phyloP scores from a whole-genome alignment of 306 rosid species.

The Dryas octopetala region DNA sequence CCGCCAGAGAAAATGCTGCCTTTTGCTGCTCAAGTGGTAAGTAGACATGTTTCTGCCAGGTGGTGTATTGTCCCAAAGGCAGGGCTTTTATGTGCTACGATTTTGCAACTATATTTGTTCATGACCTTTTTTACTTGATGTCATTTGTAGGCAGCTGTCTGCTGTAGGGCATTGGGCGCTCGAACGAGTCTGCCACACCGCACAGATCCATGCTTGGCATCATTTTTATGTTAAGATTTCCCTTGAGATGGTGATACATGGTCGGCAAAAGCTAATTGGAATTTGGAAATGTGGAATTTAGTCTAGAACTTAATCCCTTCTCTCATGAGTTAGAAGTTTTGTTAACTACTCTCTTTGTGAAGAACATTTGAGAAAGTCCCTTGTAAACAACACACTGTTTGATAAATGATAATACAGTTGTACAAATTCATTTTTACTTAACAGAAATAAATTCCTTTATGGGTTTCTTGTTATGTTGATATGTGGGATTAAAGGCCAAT shows the following conservation, averaged over 20 bases:
- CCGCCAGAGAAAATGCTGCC: constrained; percentile 81
- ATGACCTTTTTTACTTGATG: background rate
- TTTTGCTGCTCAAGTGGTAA: constrained; percentile 85
- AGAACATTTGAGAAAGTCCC: background rate
- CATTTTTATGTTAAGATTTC: constrained; percentile 38
- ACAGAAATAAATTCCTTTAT: background rate
- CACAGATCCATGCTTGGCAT: constrained; percentile 63
- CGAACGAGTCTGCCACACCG: constrained; percentile 74
- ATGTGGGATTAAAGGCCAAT: background rate
- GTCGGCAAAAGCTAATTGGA: background rate
- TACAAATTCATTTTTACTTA: background rate
- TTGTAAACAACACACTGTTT: background rate
- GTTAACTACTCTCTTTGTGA: background rate
- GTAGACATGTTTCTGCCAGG: constrained; percentile 12
- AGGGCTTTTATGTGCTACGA: background rate
- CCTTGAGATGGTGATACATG: background rate
- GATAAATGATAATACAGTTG: background rate
- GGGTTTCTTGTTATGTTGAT: background rate
- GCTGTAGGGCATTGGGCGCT: constrained; percentile 88
- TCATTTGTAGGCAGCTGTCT: constrained; percentile 69
- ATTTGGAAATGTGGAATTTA: background rate
- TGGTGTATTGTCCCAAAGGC: constrained; percentile 1
- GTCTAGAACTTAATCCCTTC: background rate
- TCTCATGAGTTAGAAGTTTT: background rate
- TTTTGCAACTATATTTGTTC: constrained; percentile 7